Percentiles rank a stretch among this genome's conserved stretches.
Conservation (phyloP, 148 eudicot genomes). For the Polygonum aviculare region DNA sequence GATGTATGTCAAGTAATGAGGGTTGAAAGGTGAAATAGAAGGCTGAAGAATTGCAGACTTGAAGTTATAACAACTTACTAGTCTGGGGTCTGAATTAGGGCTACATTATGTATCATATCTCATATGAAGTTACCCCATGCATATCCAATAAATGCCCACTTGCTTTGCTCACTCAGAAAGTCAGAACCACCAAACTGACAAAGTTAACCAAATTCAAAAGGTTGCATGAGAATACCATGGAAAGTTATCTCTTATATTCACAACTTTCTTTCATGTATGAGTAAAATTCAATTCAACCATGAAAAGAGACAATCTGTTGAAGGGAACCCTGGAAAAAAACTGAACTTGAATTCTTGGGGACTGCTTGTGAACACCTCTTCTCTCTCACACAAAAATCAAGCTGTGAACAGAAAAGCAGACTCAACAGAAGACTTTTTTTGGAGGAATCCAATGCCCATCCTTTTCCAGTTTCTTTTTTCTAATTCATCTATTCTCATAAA, state of each 20-base stretch:
- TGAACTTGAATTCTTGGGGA: background rate
- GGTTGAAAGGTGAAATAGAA: too few species aligned
- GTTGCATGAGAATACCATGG: conserved; percentile 3
- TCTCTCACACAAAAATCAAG: background rate
- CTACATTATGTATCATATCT: background rate
- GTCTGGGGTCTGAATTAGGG: background rate
- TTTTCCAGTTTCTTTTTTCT: background rate
- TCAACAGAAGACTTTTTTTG: background rate
- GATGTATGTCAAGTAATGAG: background rate
- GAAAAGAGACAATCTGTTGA: background rate
- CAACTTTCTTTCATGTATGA: background rate
- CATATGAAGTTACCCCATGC: background rate
- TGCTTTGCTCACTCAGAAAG: conserved; percentile 17
- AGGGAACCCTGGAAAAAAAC: background rate
- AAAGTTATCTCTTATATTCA: background rate
- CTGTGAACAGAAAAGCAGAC: background rate
- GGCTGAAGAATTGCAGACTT: background rate
- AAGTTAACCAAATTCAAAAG: background rate
- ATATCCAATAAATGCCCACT: conserved; percentile 14
- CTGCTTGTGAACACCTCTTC: background rate
- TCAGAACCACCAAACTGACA: conserved; percentile 2
- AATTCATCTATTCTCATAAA: background rate
- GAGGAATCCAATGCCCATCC: conserved; percentile 7
- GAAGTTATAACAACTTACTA: background rate
- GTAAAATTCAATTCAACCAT: background rate